Evolutionary conservation across 2,329 filamentous ascomycete genomes (phyloP).

Genomic region (Tolypocladium ovalisporum): DNA sequence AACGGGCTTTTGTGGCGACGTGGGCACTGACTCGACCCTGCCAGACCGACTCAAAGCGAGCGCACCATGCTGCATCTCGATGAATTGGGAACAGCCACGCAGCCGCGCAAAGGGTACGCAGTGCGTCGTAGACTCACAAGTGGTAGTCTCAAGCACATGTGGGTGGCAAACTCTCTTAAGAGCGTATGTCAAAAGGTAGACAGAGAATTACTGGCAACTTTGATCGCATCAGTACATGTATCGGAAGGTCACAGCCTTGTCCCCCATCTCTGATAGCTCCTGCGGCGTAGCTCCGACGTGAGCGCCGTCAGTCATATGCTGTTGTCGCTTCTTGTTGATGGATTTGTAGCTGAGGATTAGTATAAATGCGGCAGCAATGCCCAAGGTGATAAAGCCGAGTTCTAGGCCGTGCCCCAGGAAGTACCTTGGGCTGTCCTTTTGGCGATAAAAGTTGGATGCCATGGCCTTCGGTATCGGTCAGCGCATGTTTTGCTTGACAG

Average conservation of each 20-base stretch:
- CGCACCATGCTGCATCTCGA: neutral
- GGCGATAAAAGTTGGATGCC: conserved; percentile 61
- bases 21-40: neutral
- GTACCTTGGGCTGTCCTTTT: conserved; percentile 35
- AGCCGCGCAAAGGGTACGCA: neutral
- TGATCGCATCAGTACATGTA: conserved; percentile 38
- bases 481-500: neutral
- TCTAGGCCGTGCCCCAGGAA: conserved; percentile 39
- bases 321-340: conserved; percentile 48
- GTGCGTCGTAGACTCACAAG: neutral
- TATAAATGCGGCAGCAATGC: conserved; percentile 31
- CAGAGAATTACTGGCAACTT: neutral
- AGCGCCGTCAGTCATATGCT: conserved; percentile 28
- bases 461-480: conserved; percentile 36
- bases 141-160: neutral
- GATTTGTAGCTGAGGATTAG: conserved; percentile 39
- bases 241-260: conserved; percentile 47
- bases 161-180: neutral
- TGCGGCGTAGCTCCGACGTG: conserved; percentile 13
- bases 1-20: neutral
- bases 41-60: neutral
- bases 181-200: neutral
- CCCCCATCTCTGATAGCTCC: conserved; percentile 45
- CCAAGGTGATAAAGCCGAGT: conserved; percentile 34
- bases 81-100: neutral